Percentiles rank a stretch among this genome's conserved stretches.
These are phyloP conservation scores for Chaetomiaceae sp. DNA, from an alignment of 2,329 filamentous ascomycete genomes.

Conservation along the genomic window DNA sequence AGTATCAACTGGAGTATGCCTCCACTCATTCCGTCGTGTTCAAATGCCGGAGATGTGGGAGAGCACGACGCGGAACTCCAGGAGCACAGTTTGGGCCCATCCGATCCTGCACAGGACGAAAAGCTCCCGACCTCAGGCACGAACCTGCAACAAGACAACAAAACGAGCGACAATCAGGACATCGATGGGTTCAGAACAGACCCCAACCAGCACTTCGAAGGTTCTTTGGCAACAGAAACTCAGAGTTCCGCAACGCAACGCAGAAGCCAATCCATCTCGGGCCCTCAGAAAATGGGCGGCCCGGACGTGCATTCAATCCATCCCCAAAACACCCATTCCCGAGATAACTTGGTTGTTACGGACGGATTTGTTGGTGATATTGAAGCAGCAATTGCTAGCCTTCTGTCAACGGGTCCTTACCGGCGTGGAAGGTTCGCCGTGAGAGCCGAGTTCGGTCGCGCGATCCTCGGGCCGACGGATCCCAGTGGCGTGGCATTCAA, in stretches of 20 bases:
- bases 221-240: too few relatives aligned
- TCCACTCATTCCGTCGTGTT: neutral
- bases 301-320: neutral
- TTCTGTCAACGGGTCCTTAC: slow-evolving; percentile 20
- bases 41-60: neutral
- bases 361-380: slow-evolving; percentile 5
- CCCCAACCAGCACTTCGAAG: neutral
- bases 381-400: slow-evolving; percentile 7
- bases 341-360: neutral
- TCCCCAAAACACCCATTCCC: neutral
- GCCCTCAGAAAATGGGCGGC: too few relatives aligned
- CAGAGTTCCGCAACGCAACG: too few relatives aligned
- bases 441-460: slow-evolving; percentile 27
- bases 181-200: neutral
- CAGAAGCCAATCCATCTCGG: too few relatives aligned
- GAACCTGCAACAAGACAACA: neutral
- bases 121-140: neutral
- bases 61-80: neutral
- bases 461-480: slow-evolving; percentile 22
- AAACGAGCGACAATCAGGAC: neutral
- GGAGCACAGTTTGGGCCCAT: neutral
- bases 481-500: slow-evolving; percentile 24
- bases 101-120: neutral
- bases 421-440: slow-evolving; percentile 21
- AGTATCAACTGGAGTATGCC: slow-evolving; percentile 6